These are phyloP conservation scores for Diaporthe australafricana DNA, from an alignment of 2,329 filamentous ascomycete genomes.

Conservation along the genomic window DNA sequence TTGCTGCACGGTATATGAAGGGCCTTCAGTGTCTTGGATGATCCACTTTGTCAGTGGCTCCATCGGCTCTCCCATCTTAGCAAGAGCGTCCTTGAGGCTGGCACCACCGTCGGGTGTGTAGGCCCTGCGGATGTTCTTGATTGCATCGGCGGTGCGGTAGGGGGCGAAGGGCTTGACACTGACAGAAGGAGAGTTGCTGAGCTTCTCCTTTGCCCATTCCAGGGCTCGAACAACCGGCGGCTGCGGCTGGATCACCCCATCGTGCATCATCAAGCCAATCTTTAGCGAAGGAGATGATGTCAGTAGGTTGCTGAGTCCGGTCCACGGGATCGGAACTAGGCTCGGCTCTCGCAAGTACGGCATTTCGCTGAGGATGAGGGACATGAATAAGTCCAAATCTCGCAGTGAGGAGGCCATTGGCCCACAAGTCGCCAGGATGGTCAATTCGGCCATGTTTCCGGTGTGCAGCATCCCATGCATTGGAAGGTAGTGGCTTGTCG, in stretches of 20 bases:
- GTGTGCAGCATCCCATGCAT: constrained; percentile 42
- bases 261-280: constrained; percentile 56
- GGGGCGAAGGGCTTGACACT: constrained; percentile 51
- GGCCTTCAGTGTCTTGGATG: constrained; percentile 45
- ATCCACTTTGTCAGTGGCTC: constrained; percentile 57
- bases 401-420: constrained; percentile 48
- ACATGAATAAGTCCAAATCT: constrained; percentile 50
- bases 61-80: constrained; percentile 55
- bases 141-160: constrained; percentile 45
- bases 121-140: constrained; percentile 48
- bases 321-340: constrained; percentile 47
- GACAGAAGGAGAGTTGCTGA: constrained; percentile 39
- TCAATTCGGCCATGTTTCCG: constrained; percentile 48
- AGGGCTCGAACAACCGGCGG: constrained; percentile 51
- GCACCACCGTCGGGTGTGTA: constrained; percentile 60
- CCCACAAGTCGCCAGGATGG: constrained; percentile 48
- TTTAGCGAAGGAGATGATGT: constrained; percentile 44
- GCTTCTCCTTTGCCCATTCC: constrained; percentile 46
- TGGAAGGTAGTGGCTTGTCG: constrained; percentile 42
- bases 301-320: constrained; percentile 42
- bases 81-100: constrained; percentile 47
- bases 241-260: constrained; percentile 51
- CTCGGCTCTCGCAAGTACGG: constrained; percentile 46
- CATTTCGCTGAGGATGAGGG: constrained; percentile 39
- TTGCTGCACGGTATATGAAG: constrained; percentile 41